phyloP scores from a whole-genome alignment of 2,329 filamentous ascomycete species.

The Corniculantispora saksenae region DNA sequence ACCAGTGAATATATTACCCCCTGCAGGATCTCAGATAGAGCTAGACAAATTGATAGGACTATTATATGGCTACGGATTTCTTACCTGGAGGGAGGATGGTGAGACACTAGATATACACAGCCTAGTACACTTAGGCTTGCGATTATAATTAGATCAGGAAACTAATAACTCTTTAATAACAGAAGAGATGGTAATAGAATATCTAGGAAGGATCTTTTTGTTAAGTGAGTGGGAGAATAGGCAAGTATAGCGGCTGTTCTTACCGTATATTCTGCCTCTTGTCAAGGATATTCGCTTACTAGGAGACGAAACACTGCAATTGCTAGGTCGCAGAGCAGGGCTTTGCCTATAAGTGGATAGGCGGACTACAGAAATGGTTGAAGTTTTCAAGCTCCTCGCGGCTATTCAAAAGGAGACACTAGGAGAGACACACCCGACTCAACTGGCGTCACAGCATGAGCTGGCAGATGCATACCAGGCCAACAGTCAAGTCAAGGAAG shows the following conservation, averaged over 20 bases:
- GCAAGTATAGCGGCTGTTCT: constrained; percentile 1
- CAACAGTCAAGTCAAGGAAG: constrained; percentile 12
- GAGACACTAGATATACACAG: constrained; percentile 37
- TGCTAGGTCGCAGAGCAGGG: background rate
- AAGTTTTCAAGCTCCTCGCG: constrained; percentile 8
- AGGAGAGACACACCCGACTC: constrained; percentile 3
- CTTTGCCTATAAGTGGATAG: constrained; percentile 12
- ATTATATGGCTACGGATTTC: constrained; percentile 34
- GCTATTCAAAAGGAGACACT: constrained; percentile 9
- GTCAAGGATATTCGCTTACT: background rate
- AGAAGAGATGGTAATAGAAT: constrained; percentile 2
- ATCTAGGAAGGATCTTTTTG: constrained; percentile 1
- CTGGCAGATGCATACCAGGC: constrained; percentile 12
- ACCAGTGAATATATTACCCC: constrained; percentile 35
- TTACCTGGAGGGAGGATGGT: constrained; percentile 26
- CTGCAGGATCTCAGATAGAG: constrained; percentile 18
- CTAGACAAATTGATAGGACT: constrained; percentile 30
- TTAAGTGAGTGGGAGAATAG: constrained; percentile 12
- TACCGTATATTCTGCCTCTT: constrained; percentile 17
- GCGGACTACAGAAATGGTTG: constrained; percentile 14
- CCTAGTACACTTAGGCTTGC: constrained; percentile 35
- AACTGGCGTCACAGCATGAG: constrained; percentile 1
- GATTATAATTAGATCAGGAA: constrained; percentile 28
- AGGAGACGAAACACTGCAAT: background rate
- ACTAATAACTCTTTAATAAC: background rate